These are phyloP conservation scores for Mycena citricolor DNA, from an alignment of 1,284 basidiomycete species.

Conservation along the genomic window DNA sequence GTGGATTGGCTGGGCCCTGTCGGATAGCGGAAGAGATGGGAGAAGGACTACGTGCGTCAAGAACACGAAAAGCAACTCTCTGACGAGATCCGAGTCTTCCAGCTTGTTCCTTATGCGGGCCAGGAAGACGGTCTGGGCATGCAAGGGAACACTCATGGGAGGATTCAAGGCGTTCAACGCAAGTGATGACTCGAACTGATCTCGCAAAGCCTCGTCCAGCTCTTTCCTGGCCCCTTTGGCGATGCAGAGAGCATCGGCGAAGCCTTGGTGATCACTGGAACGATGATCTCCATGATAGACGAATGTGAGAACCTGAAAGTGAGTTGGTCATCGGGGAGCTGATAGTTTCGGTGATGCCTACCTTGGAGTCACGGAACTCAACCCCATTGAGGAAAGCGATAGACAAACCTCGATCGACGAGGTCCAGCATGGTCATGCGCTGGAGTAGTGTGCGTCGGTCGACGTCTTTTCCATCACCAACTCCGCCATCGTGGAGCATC, in stretches of 20 bases:
- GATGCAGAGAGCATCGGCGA: too few species aligned
- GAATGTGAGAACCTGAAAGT: conserved; percentile 45
- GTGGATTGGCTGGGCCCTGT: conserved; percentile 40
- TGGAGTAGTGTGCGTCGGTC: conserved; percentile 44
- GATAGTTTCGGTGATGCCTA: too few species aligned
- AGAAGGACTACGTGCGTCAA: conserved; percentile 43
- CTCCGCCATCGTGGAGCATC: conserved; percentile 54
- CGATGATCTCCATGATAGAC: conserved; percentile 38
- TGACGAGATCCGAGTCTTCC: conserved; percentile 3
- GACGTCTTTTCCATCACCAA: conserved; percentile 22
- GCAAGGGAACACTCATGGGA: too few species aligned
- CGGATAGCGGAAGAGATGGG: conserved; percentile 40
- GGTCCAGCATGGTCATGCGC: conserved; percentile 46
- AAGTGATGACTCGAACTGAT: too few species aligned
- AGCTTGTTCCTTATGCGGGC: conserved; percentile 1
- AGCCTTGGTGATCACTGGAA: conserved; percentile 16
- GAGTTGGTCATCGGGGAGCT: neutral
- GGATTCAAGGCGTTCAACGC: too few species aligned
- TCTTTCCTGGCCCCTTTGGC: too few species aligned
- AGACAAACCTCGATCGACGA: conserved; percentile 50
- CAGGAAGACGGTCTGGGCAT: conserved; percentile 25
- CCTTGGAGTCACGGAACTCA: conserved; percentile 65
- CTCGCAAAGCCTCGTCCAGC: too few species aligned
- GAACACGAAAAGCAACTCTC: conserved; percentile 31
- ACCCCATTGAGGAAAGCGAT: conserved; percentile 50